These are phyloP conservation scores for Kluyveromyces lactis DNA, from an alignment of 805 yeast genomes.

Conservation along the genomic window DNA sequence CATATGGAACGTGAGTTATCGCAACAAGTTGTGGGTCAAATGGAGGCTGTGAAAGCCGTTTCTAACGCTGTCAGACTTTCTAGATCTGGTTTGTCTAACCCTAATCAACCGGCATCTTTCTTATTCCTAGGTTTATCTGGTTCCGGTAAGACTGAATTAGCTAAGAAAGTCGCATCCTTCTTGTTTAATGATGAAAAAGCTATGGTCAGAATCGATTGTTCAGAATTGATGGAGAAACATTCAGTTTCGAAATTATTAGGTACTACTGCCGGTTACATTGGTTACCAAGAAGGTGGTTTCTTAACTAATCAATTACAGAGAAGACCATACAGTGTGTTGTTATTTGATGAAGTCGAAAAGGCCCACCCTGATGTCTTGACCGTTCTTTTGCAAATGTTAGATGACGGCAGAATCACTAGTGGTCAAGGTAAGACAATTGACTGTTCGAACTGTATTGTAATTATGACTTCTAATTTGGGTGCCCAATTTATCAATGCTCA, in stretches of 20 bases:
- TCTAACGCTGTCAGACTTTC: constrained; percentile 89
- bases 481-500: constrained; percentile 79
- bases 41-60: constrained; percentile 93
- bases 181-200: constrained; percentile 93
- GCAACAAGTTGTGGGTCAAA: constrained; percentile 84
- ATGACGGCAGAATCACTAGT: constrained; percentile 93
- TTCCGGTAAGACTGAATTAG: constrained; percentile 96
- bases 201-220: constrained; percentile 95
- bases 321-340: constrained; percentile 90
- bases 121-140: constrained; percentile 92
- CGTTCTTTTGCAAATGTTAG: constrained; percentile 81
- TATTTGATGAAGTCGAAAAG: constrained; percentile 96
- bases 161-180: constrained; percentile 94
- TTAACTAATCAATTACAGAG: constrained; percentile 86
- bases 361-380: constrained; percentile 98
- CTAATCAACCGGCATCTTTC: constrained; percentile 94
- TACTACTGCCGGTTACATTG: constrained; percentile 96
- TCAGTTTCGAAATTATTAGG: constrained; percentile 92
- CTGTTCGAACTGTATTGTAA: constrained; percentile 85
- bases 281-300: constrained; percentile 96
- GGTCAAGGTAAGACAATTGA: constrained; percentile 91
- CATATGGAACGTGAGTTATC: constrained; percentile 88
- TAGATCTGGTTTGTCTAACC: constrained; percentile 92
- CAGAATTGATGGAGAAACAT: constrained; percentile 92
- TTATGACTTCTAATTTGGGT: constrained; percentile 96